Base-by-base conservation (phyloP, 2,329 filamentous ascomycete species). In the Orbilia brochopaga region DNA sequence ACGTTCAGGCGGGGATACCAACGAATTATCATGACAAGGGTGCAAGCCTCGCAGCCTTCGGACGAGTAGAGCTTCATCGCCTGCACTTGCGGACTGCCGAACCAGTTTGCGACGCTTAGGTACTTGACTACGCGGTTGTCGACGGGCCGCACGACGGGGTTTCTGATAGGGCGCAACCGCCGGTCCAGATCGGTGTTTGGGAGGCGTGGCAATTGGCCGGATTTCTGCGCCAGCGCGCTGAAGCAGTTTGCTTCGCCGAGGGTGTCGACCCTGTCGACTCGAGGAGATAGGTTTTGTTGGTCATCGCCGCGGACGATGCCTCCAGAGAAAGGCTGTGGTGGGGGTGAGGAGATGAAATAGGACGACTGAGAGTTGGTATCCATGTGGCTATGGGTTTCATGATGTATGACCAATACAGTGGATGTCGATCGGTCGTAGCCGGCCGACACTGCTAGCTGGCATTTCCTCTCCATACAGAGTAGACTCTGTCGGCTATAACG, bases 1-100 rank as follows among this genome's bases (percentile, higher is more conserved):
- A 60, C 7, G 1, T 27, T 32, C 46, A 40, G 50, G 17, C 40
- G 13, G 1, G 1, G 19, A 7, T 35, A 35, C 27, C 52, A 63
- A 6, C 65, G 58, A 13, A 69, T 35, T 1, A 69, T 53, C 46
- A 69, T 55, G 15, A 52, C 65, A n/a, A 52, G 40, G 13, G 42
- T 53, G 13, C 53, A 23, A 0, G 55, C 42, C 7, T 57, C 23
- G 21, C 58, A 69, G 8, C 60, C 65, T 1, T 35, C 15, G 8
- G 42, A 23, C 7, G 64, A 50, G 35, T 69, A 69, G 37, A 69
- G 57, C 1, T 27, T 52, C 46, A 69, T 51, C 0, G 65, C 65
- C 11, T 63, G 30, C 35, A 69, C 40, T 15, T 46, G 40, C 8
- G 42, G 13, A 1, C 57, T 53, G 15, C 44, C n/a, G 11, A 17